Evolutionary conservation across 805 yeast species (phyloP), one percentile per base, ranked within the genome.

Genomic region (Ogataea glucozyma): DNA sequence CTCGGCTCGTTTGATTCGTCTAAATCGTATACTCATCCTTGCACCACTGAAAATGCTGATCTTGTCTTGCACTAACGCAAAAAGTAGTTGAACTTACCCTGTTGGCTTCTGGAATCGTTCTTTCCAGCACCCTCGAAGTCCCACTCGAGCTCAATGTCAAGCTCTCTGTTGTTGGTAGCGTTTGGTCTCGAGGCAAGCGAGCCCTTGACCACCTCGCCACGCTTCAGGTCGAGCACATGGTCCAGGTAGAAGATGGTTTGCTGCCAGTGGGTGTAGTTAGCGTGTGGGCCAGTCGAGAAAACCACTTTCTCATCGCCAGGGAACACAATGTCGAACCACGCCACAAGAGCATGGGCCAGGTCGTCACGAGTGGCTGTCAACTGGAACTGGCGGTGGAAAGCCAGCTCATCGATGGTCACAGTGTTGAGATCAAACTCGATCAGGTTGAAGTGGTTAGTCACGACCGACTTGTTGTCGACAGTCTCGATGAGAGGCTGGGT

Each of bases 241-340:
- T 77, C 81, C 59, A 91, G 74, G 66, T 93, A 95, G 69, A 95
- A 89, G 1, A 93, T 95, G 14, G 97, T 86, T 71, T 93, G 99
- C 66, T 93, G 95, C 99, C 99, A 93, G 71, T 93, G 99, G 12
- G 99, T 93, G 73, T 90, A 89, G 54, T 81, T 79, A 36, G 89
- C 83, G 68, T 85, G 89, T 26, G 99, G 97, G 18, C 98, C 98
- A 11, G 99, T 95, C 16, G 93, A 83, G 62, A 93, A 90, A 23
- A 70, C 71, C 45, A 91, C 83, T 52, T 76, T 78, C 54, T 80
- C 78, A 44, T 72, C 74, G 40, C 72, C 76, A 31, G 93, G 93
- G 78, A 93, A 93, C 51, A 78, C 90, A 59, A 88, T 85, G 60
- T 93, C 99, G 59, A 89, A 93, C 97, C 98, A 93, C 12, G 89